Conservation (phyloP, 108 stramenopile genomes). For the Aurantiochytrium sp. region DNA sequence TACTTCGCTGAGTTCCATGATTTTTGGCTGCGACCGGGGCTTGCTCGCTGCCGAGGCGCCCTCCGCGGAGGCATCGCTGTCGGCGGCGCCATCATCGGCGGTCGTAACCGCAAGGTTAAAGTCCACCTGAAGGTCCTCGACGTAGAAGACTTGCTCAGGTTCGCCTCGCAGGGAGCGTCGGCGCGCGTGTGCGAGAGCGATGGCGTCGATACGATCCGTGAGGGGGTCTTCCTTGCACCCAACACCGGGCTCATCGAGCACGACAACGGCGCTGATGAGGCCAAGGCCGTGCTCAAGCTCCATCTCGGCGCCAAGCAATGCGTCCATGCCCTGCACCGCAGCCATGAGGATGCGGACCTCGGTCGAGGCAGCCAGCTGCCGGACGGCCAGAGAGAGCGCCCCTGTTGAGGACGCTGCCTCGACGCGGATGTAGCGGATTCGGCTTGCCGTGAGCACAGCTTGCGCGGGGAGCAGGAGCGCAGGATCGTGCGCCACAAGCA, state of each 20-base stretch:
- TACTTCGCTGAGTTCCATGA: not conserved
- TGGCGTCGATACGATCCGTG: slow-evolving; percentile 7
- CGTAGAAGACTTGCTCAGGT: not conserved
- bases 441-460: not conserved
- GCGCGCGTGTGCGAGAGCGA: not conserved
- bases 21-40: too few species aligned
- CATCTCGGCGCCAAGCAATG: not conserved
- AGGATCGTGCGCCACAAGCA: not conserved
- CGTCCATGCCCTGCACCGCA: not conserved
- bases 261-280: not conserved
- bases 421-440: not conserved
- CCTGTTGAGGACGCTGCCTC: not conserved
- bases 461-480: not conserved
- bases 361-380: not conserved
- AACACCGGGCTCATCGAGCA: not conserved
- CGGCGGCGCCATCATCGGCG: not conserved
- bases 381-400: not conserved
- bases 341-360: not conserved
- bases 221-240: not conserved
- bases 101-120: not conserved
- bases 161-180: not conserved
- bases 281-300: not conserved
- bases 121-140: not conserved
- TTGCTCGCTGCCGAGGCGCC: too few species aligned
- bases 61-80: not conserved